Evolutionary conservation across 345 rosid species (phyloP), one percentile per base, ranked within the genome.

Genomic region (Dipteronia dyeriana): DNA sequence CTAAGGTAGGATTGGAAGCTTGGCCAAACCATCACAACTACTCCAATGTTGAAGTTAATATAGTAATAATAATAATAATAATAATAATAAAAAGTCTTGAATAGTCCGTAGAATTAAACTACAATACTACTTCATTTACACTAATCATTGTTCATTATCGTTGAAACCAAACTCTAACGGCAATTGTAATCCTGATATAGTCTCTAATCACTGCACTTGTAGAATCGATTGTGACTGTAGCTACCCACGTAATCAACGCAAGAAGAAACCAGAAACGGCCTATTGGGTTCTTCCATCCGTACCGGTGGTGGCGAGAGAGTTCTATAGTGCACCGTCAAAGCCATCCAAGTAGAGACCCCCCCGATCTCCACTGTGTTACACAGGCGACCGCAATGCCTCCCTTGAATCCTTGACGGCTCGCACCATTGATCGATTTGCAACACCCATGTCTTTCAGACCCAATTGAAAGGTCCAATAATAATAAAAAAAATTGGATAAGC

Each of bases 301-400:
- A 85, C 89, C 19, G 99, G 99, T 39, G 98, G 99, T 67, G 97
- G 99, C 10, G 99, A 95, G 84, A 83, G 99, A 78, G 99, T 94
- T 39, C 91, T 95, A 49, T 95, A 98, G 99, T 95, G 97, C 79
- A 91, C 99, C 20, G 95, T 94, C 65, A 93, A 86, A 88, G 97
- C 97, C 17, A 86, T 95, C 75, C 97, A 95, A 76, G 97, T 93
- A 61, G 93, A 90, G 68, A 73, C n/a, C n/a, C 19, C 45, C 91
- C 95, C 5, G 86, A 90, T 82, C 90, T 95, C 34, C 86, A 87
- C 70, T 90, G 94, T 72, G 73, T 88, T 93, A 85, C 82, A 90
- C 97, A 19, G 97, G 97, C 64, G 98, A 94, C 76, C 87, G 84
- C 53, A 97, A 90, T 22, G 89, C 98, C 49, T 83, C 95, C 43